These are phyloP conservation scores for Chalciporus chontae DNA, from an alignment of 768 basidiomycete species.

Conservation along the genomic window DNA sequence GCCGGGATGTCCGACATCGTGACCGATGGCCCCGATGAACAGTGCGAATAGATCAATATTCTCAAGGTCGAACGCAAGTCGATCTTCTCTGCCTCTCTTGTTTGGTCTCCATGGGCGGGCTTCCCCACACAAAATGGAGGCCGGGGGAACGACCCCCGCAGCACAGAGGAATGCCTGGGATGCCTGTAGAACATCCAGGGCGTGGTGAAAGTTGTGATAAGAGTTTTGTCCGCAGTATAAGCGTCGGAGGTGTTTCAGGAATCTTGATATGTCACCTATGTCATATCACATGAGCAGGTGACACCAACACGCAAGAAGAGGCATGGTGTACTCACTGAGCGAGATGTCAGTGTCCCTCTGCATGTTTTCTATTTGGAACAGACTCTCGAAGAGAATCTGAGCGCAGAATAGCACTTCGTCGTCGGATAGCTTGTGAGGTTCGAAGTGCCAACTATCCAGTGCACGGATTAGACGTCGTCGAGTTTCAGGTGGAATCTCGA, in stretches of 20 bases:
- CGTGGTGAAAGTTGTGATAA: slow-evolving; percentile 98
- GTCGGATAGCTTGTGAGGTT: slow-evolving; percentile 78
- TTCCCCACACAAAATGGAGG: slow-evolving; percentile 51
- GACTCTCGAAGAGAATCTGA: slow-evolving; percentile 80
- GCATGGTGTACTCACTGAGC: slow-evolving; percentile 45
- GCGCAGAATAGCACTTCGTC: slow-evolving; percentile 82
- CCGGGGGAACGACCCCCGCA: slow-evolving; percentile 78
- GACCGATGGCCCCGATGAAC: slow-evolving; percentile 91
- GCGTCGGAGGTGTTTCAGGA: slow-evolving; percentile 84
- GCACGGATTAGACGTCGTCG: slow-evolving; percentile 62
- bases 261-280: slow-evolving; percentile 68
- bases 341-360: slow-evolving; percentile 52
- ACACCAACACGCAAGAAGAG: slow-evolving; percentile 18
- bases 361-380: slow-evolving; percentile 79
- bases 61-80: slow-evolving; percentile 41
- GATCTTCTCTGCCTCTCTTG: slow-evolving; percentile 39
- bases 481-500: slow-evolving; percentile 44
- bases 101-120: slow-evolving; percentile 35
- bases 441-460: slow-evolving; percentile 84
- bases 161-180: slow-evolving; percentile 79
- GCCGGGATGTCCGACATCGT: slow-evolving; percentile 97
- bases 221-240: slow-evolving; percentile 90
- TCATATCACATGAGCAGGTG: slow-evolving; percentile 15
- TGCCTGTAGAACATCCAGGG: slow-evolving; percentile 93
- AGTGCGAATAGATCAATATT: slow-evolving; percentile 80